Evolutionary conservation across 2,329 filamentous ascomycete species (phyloP).

Genomic region (Fusarium sp.): DNA sequence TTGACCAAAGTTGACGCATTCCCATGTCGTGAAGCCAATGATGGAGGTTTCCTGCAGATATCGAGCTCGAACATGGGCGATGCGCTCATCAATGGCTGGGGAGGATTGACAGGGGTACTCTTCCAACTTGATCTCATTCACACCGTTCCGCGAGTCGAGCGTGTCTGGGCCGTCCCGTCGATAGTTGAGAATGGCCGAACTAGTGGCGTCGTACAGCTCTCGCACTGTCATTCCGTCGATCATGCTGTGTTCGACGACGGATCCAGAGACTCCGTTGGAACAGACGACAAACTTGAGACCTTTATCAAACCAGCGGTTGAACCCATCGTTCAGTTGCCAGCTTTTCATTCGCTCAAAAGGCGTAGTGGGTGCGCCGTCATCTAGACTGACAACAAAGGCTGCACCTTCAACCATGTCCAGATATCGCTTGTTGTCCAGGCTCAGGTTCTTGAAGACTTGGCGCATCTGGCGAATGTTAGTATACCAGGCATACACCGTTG

Average conservation of each 20-base stretch:
- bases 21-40: not conserved
- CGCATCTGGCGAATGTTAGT: not conserved
- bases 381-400: not conserved
- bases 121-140: not conserved
- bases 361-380: not conserved
- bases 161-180: not conserved
- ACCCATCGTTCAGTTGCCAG: not conserved
- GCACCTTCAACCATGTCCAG: constrained; percentile 2
- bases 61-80: not conserved
- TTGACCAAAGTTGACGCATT: not conserved
- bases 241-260: not conserved
- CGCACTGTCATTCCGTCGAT: not conserved
- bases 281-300: not conserved
- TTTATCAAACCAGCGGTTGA: not conserved
- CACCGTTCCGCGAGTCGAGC: not conserved
- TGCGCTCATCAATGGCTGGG: not conserved
- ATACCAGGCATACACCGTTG: not conserved
- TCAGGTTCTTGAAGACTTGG: not conserved
- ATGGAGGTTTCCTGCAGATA: not conserved
- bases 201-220: not conserved
- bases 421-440: not conserved
- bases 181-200: not conserved
- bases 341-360: not conserved
- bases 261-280: not conserved
- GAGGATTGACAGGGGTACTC: not conserved